phyloP scores from a whole-genome alignment of 1,284 basidiomycete genomes.

The Cryptococcus hybrid region DNA sequence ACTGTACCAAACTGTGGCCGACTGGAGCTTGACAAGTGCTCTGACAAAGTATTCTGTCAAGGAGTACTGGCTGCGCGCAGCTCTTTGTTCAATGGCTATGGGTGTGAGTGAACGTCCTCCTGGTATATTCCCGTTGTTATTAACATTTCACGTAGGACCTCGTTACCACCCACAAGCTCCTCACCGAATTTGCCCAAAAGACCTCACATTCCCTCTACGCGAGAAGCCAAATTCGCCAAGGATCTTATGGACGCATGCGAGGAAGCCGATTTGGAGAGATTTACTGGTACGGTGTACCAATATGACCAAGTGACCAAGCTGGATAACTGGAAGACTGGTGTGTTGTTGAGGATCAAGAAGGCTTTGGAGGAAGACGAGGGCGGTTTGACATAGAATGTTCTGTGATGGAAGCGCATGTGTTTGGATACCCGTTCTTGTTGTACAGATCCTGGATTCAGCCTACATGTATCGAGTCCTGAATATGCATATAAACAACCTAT shows the following conservation, averaged over 20 bases:
- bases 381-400: conserved; percentile 46
- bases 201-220: conserved; percentile 79
- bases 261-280: conserved; percentile 71
- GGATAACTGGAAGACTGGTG: conserved; percentile 91
- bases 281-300: conserved; percentile 67
- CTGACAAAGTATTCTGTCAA: conserved; percentile 99
- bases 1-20: conserved; percentile 86
- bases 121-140: neutral
- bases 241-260: conserved; percentile 76
- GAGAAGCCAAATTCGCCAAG: conserved; percentile 83
- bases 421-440: neutral
- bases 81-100: conserved; percentile 86
- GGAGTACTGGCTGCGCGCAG: conserved; percentile 91
- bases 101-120: conserved; percentile 57
- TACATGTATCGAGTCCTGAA: neutral
- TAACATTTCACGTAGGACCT: conserved; percentile 62
- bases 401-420: neutral
- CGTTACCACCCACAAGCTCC: conserved; percentile 75
- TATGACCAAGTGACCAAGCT: conserved; percentile 86
- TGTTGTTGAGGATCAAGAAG: conserved; percentile 84
- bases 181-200: conserved; percentile 69
- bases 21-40: conserved; percentile 74
- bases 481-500: conserved; percentile 2
- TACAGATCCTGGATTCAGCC: neutral
- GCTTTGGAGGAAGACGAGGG: conserved; percentile 63